Evolutionary conservation across 2,329 filamentous ascomycete genomes (phyloP).

Genomic region (Cryphonectria parasitica): DNA sequence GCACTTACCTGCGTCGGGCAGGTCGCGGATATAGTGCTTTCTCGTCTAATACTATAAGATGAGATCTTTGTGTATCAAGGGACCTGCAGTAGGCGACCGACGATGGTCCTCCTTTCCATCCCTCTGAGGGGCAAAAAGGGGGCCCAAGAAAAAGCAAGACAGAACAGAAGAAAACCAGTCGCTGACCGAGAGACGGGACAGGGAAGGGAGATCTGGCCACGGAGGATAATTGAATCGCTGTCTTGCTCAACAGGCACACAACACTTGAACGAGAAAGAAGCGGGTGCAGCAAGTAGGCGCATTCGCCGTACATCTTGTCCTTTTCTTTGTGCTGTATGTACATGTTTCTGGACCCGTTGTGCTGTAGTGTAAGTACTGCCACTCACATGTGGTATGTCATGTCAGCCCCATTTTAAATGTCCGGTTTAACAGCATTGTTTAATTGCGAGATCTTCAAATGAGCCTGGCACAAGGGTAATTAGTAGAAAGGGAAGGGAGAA

Average conservation of each 20-base stretch:
- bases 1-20: conserved; percentile 27
- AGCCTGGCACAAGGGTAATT: conserved; percentile 21
- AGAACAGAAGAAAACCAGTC: neutral
- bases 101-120: neutral
- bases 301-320: neutral
- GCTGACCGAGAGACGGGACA: neutral
- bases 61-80: conserved; percentile 27
- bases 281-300: conserved; percentile 12
- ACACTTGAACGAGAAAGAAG: conserved; percentile 19
- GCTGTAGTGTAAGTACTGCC: conserved; percentile 21
- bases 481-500: neutral
- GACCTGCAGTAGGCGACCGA: conserved; percentile 1
- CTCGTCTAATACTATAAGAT: conserved; percentile 31
- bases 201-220: neutral
- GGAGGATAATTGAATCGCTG: conserved; percentile 12
- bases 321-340: neutral
- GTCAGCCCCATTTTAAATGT: conserved; percentile 25
- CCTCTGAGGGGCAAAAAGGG: neutral
- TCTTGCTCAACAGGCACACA: conserved; percentile 11
- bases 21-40: conserved; percentile 30
- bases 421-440: conserved; percentile 29
- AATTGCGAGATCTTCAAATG: conserved; percentile 30
- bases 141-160: neutral
- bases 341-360: neutral
- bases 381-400: conserved; percentile 12